phyloP scores from a whole-genome alignment of 345 rosid species.

The Chamaenerion angustifolium region DNA sequence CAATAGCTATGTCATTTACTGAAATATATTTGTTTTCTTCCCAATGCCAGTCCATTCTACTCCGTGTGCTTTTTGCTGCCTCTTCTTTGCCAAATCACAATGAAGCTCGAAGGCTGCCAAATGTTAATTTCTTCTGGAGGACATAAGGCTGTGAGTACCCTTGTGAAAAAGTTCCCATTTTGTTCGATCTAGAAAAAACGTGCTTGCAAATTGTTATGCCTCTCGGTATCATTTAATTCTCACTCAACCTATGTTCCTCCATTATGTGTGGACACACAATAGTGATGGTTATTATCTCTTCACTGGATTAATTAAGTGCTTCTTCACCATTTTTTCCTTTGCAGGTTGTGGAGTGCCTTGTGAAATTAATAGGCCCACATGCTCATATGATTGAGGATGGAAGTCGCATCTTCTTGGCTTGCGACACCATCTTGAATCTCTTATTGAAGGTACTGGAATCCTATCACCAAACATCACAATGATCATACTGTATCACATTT shows the following conservation, averaged over 20 bases:
- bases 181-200: too few species aligned
- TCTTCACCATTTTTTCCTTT: constrained; percentile 6
- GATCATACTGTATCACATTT: too few species aligned
- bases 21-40: not conserved
- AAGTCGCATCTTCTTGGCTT: constrained; percentile 55
- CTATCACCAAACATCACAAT: constrained; percentile 2
- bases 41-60: constrained; percentile 44
- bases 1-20: not conserved
- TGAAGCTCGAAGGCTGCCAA: constrained; percentile 54
- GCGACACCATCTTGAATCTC: constrained; percentile 71
- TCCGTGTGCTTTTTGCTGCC: constrained; percentile 72
- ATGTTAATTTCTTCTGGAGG: constrained; percentile 46
- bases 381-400: constrained; percentile 25
- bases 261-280: not conserved
- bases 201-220: too few species aligned
- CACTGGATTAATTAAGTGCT: not conserved
- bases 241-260: too few species aligned
- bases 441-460: constrained; percentile 54
- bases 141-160: constrained; percentile 46
- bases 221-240: too few species aligned
- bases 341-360: constrained; percentile 69
- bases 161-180: too few species aligned
- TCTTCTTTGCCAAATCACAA: constrained; percentile 76
- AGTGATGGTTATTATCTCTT: not conserved
- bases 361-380: constrained; percentile 32